Conservation (phyloP, 31 red algal species). For the Porphyra umbilicalis region DNA sequence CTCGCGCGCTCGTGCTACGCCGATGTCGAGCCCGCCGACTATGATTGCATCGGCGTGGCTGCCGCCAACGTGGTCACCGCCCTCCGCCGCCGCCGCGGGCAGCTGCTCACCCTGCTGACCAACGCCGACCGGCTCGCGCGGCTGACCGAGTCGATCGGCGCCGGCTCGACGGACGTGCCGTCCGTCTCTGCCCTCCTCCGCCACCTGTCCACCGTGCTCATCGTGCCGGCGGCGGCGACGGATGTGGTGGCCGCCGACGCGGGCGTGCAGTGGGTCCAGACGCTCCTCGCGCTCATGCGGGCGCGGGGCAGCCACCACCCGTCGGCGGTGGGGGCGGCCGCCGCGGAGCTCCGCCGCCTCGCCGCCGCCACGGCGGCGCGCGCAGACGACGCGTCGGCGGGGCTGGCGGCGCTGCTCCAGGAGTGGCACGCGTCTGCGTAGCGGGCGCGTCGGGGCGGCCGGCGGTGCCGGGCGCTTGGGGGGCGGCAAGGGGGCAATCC, state of each 20-base stretch:
- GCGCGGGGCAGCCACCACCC: background rate
- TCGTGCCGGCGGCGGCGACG: background rate
- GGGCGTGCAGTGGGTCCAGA: background rate
- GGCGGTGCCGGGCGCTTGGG: too few relatives aligned
- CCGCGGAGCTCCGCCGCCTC: background rate
- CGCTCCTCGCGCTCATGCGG: background rate
- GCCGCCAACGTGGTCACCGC: background rate
- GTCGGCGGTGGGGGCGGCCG: background rate
- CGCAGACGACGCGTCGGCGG: too few relatives aligned
- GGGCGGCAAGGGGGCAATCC: too few relatives aligned
- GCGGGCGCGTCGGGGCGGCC: too few relatives aligned
- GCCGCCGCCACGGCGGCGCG: too few relatives aligned
- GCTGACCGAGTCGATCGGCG: background rate
- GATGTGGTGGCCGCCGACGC: background rate
- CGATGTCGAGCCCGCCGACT: too few relatives aligned
- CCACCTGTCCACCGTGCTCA: background rate
- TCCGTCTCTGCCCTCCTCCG: too few relatives aligned
- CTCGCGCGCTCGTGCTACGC: background rate
- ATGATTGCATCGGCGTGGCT: background rate
- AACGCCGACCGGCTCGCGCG: background rate
- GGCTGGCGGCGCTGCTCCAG: too few relatives aligned
- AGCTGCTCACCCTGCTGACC: background rate
- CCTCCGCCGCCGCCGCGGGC: background rate
- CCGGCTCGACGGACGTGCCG: background rate
- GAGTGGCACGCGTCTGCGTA: too few relatives aligned